Evolutionary conservation across 805 yeast genomes (phyloP).

Genomic region (Candida pini): DNA sequence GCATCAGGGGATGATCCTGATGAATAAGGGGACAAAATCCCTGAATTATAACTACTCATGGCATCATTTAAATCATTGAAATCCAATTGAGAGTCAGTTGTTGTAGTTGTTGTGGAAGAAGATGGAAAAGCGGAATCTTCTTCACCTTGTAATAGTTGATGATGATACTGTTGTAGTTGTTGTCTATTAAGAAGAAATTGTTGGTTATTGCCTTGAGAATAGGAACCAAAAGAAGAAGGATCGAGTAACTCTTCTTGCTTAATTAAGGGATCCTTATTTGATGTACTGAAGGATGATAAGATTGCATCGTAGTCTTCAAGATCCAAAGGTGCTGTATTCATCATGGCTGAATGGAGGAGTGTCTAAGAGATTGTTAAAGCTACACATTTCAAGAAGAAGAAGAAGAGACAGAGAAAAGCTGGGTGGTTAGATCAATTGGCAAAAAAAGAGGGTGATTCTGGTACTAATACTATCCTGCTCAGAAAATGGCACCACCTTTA

Average conservation of each 20-base stretch:
- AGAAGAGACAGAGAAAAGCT: too few relatives aligned
- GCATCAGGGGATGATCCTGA: slow-evolving; percentile 34
- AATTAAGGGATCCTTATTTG: background rate
- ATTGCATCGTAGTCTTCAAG: slow-evolving; percentile 28
- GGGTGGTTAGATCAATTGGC: too few relatives aligned
- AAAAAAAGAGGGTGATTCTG: too few relatives aligned
- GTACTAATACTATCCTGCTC: too few relatives aligned
- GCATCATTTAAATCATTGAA: slow-evolving; percentile 29
- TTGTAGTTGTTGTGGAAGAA: slow-evolving; percentile 3
- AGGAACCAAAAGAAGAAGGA: background rate
- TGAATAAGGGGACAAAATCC: slow-evolving; percentile 30
- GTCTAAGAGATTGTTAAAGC: too few relatives aligned
- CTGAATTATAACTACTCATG: slow-evolving; percentile 24
- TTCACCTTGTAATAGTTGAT: slow-evolving; percentile 6
- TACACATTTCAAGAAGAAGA: too few relatives aligned
- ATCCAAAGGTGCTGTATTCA: slow-evolving; percentile 23
- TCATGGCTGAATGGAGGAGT: too few relatives aligned
- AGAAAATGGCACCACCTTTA: too few relatives aligned
- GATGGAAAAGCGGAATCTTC: slow-evolving; percentile 3
- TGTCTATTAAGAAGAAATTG: slow-evolving; percentile 4
- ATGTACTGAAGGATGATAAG: slow-evolving; percentile 21
- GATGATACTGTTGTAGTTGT: slow-evolving; percentile 3
- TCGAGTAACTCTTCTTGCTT: slow-evolving; percentile 1
- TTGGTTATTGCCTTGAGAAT: slow-evolving; percentile 6
- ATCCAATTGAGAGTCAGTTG: slow-evolving; percentile 21